These are phyloP conservation scores for Asterophora lycoperdoides DNA, from an alignment of 768 basidiomycete species.

Conservation along the genomic window DNA sequence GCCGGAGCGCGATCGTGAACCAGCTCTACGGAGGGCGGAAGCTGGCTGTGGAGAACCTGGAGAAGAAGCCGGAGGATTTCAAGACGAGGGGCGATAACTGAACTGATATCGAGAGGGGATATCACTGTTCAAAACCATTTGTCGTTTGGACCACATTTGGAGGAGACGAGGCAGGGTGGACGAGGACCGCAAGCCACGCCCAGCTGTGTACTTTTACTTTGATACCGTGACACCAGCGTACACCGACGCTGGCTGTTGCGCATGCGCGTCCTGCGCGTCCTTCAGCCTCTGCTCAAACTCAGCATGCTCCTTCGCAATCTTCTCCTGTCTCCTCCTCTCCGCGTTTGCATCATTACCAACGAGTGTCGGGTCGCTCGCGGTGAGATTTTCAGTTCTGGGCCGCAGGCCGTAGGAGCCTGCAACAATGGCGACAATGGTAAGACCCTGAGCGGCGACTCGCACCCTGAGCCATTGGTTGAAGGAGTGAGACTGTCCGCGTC, in stretches of 20 bases:
- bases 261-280: constrained; percentile 50
- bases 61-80: constrained; percentile 10
- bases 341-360: constrained; percentile 18
- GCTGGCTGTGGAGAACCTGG: constrained; percentile 73
- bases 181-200: neutral
- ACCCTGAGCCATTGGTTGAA: constrained; percentile 78
- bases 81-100: constrained; percentile 16
- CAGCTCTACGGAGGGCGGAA: constrained; percentile 85
- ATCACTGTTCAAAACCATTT: too few species aligned
- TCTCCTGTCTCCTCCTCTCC: constrained; percentile 25
- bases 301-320: constrained; percentile 38
- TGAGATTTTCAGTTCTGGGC: constrained; percentile 21
- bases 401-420: constrained; percentile 33
- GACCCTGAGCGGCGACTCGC: constrained; percentile 70
- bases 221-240: neutral
- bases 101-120: neutral
- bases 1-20: constrained; percentile 82
- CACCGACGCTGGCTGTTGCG: constrained; percentile 7
- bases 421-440: constrained; percentile 65
- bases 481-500: constrained; percentile 54
- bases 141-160: too few species aligned
- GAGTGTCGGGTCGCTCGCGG: constrained; percentile 6
- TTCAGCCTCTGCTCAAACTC: constrained; percentile 59
- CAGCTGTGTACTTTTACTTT: neutral
- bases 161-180: neutral